Evolutionary conservation across 192 early-diverging fungal species (phyloP), one percentile per base, ranked within the genome.

Genomic region (Spinellus fusiger): DNA sequence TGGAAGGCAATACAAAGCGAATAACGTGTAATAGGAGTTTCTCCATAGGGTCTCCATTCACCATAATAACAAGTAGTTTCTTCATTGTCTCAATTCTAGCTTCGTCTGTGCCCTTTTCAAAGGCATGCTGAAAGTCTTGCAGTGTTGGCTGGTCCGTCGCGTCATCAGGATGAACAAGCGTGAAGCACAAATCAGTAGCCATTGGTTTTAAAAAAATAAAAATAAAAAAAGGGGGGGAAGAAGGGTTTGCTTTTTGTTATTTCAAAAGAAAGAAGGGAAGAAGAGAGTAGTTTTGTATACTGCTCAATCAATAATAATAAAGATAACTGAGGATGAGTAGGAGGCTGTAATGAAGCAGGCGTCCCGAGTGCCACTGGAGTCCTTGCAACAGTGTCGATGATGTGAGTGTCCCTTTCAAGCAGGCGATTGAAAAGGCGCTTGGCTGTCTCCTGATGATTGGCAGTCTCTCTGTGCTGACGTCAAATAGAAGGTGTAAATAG

Each of bases 11-110:
- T 27, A 97, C 91, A 72, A 96, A 97, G 56, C 94, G 93, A 76
- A 99, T 99, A 66, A 99, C 86, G 70, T 95, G 94, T 92, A 99
- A 94, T 49, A 99, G 83, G 38, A 99, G 80, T 70, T 86, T 80
- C 40, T 88, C 84, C 70, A 86, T 80, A 29, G 90, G 88, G 64
- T 99, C 95, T 37, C 96, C 96, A 67, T 97, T 94, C 31, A 96
- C 71, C 83, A 95, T 94, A 33, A 85, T 82, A 25, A 87, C 77
- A 34, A 98, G 81, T 54, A 98, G 80, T 64, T 91, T 88, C 73
- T 95, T 95, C 89, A 99, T 93, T 13, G 96, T 89, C 56, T 93
- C 92, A 60, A 91, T 87, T 69, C 98, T 96, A 51, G 85, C 77
- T 51, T 93, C 89, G 59, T 99, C 96, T 46, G 89, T 91, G 38